Evolutionary conservation across 441 rosid species (phyloP).

Genomic region (Eutrema salsugineum): DNA sequence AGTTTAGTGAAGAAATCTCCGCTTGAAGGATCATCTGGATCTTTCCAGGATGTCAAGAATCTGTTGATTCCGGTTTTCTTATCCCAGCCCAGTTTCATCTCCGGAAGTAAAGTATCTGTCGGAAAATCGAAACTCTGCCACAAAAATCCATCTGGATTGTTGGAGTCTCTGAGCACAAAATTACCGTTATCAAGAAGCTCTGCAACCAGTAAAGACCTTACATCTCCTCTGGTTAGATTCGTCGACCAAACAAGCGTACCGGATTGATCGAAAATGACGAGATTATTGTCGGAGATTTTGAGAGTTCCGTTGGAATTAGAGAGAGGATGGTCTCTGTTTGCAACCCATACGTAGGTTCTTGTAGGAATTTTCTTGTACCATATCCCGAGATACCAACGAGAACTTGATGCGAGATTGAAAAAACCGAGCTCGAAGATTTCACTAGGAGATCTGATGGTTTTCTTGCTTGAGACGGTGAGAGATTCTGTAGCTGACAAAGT

Average conservation of each 20-base stretch:
- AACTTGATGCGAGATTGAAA: conserved; percentile 27
- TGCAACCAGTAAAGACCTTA: neutral
- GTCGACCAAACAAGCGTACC: neutral
- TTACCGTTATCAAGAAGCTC: conserved; percentile 63
- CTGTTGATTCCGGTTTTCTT: neutral
- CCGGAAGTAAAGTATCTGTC: conserved; percentile 53
- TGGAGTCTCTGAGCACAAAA: conserved; percentile 47
- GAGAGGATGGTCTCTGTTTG: conserved; percentile 52
- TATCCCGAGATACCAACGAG: conserved; percentile 37
- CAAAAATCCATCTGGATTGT: neutral
- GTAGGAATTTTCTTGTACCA: conserved; percentile 40
- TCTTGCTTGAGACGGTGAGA: too few relatives aligned
- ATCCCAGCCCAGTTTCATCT: conserved; percentile 39
- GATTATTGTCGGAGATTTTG: conserved; percentile 31
- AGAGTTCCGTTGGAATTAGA: conserved; percentile 36
- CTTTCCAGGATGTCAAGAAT: neutral
- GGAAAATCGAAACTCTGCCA: conserved; percentile 72
- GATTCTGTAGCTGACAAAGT: too few relatives aligned
- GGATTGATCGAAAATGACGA: conserved; percentile 23
- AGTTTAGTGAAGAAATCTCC: neutral
- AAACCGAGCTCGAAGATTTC: conserved; percentile 46
- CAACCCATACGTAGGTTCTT: conserved; percentile 46
- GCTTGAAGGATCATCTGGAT: neutral
- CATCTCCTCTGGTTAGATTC: too few relatives aligned
- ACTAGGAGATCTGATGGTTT: conserved; percentile 33